A percentile compares a stretch with the other conserved stretches of the same genome.
Evolutionary conservation across 352 stramenopile species (phyloP).

Genomic region (Phytopythium ostracodes): DNA sequence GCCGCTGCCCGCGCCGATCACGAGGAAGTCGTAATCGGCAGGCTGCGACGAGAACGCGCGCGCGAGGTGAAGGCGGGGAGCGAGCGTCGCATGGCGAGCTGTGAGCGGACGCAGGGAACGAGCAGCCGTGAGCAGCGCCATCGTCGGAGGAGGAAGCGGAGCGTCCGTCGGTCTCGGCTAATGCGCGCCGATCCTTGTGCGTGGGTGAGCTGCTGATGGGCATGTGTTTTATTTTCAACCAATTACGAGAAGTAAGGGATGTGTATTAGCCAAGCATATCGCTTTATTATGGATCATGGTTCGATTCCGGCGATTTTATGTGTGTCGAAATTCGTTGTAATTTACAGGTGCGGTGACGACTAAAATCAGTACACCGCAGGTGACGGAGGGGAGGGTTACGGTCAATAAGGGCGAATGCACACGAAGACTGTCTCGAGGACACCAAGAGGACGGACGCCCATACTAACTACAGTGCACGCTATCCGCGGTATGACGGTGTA

Average conservation of each 20-base stretch:
- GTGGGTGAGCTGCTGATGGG: not conserved
- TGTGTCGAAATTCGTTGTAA: too few relatives aligned
- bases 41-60: constrained; percentile 7
- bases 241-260: not conserved
- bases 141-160: not conserved
- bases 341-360: too few relatives aligned
- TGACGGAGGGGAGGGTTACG: too few relatives aligned
- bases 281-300: not conserved
- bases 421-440: too few relatives aligned
- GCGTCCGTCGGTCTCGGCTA: not conserved
- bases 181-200: not conserved
- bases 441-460: too few relatives aligned
- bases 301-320: too few relatives aligned
- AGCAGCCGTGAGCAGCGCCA: constrained; percentile 1
- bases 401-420: too few relatives aligned
- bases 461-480: too few relatives aligned
- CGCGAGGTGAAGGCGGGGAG: constrained; percentile 11
- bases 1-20: constrained; percentile 90
- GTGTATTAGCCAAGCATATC: not conserved
- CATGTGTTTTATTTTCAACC: constrained; percentile 1
- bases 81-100: not conserved
- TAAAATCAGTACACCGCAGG: too few relatives aligned
- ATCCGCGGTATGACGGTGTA: too few relatives aligned
- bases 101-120: not conserved
- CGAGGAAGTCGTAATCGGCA: constrained; percentile 79